Conservation (phyloP, 2,329 filamentous ascomycete genomes). For the Botrytis elliptica region DNA sequence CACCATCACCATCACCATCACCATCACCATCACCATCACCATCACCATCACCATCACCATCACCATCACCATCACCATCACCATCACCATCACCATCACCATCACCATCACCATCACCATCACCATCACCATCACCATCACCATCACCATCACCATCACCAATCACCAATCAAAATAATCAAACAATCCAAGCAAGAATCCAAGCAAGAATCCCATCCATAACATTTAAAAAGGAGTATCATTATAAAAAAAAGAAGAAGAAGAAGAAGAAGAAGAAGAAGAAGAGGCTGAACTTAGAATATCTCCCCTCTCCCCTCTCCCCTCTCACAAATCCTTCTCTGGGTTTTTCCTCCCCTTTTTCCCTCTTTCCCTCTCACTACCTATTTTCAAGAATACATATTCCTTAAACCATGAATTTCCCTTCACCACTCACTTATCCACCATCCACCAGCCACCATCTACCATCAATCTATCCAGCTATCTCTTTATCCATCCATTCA, state of each 20-base stretch:
- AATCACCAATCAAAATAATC: neutral
- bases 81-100: too few relatives aligned
- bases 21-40: neutral
- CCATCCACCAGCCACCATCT: neutral
- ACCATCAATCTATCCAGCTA: neutral
- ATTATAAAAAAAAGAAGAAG: constrained; percentile 11
- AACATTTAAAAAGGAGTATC: constrained; percentile 15
- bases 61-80: too few relatives aligned
- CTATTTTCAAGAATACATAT: neutral
- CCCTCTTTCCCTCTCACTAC: neutral
- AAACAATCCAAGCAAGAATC: neutral
- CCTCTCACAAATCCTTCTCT: neutral
- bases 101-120: too few relatives aligned
- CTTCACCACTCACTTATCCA: neutral
- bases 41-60: too few relatives aligned
- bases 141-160: neutral
- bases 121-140: neutral
- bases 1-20: neutral
- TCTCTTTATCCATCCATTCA: neutral
- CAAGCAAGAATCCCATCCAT: neutral
- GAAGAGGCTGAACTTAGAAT: constrained; percentile 11
- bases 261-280: neutral
- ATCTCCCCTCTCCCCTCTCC: neutral
- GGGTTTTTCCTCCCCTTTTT: neutral
- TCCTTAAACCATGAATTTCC: neutral